Evolutionary conservation across 371 early-diverging fungal species (phyloP).

Genomic region (Saksenaea oblongispora): DNA sequence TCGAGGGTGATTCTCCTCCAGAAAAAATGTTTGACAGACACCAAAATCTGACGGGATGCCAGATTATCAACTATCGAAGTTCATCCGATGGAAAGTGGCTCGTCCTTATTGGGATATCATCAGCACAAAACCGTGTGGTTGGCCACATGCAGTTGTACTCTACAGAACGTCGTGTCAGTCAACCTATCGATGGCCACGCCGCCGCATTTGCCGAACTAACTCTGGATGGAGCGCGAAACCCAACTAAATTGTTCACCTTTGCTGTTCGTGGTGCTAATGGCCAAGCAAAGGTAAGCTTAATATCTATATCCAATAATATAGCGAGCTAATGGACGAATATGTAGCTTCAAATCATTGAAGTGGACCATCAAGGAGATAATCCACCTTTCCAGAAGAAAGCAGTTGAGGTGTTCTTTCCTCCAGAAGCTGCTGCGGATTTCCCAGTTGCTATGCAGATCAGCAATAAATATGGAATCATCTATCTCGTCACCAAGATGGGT

Average conservation of each 20-base stretch:
- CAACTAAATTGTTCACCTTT: constrained; percentile 93
- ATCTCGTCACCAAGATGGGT: constrained; percentile 94
- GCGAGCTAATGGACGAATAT: neutral
- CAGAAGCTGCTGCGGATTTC: constrained; percentile 93
- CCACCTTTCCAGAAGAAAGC: constrained; percentile 90
- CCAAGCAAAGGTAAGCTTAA: constrained; percentile 69
- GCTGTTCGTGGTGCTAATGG: constrained; percentile 80
- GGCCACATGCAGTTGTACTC: constrained; percentile 96
- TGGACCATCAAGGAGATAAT: constrained; percentile 94
- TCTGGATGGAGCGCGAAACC: constrained; percentile 72
- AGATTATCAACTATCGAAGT: constrained; percentile 94
- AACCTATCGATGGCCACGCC: constrained; percentile 96
- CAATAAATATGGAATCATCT: constrained; percentile 90
- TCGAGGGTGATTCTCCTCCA: constrained; percentile 89
- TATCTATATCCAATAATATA: neutral
- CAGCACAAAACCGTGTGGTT: constrained; percentile 86
- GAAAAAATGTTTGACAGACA: constrained; percentile 93
- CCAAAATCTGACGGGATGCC: constrained; percentile 75
- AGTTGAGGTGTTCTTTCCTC: constrained; percentile 94
- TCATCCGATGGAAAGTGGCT: constrained; percentile 93
- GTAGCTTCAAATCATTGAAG: constrained; percentile 94
- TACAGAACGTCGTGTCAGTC: constrained; percentile 90
- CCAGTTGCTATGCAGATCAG: constrained; percentile 97
- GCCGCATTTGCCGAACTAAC: constrained; percentile 92
- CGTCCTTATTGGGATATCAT: constrained; percentile 93